phyloP scores from a whole-genome alignment of 139 green algal species.

The Yamagishiella unicocca region DNA sequence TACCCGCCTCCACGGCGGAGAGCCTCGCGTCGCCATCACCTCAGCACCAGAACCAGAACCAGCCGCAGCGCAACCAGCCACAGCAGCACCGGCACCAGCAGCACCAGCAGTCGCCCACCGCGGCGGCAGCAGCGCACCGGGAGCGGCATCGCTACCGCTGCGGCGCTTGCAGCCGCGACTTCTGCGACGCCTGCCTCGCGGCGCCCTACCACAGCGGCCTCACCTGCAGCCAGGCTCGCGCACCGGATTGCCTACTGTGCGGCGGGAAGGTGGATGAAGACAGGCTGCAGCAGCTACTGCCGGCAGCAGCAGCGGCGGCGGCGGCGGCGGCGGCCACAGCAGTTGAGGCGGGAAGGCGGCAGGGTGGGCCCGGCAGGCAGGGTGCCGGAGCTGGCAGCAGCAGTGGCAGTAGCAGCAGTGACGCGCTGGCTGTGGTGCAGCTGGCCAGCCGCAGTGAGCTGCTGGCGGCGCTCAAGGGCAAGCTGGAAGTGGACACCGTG shows the following conservation, averaged over 20 bases:
- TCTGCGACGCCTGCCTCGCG: slow-evolving; percentile 47
- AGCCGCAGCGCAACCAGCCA: not conserved
- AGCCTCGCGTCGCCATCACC: not conserved
- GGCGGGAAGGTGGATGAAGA: slow-evolving; percentile 13
- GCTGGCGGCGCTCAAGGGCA: not conserved
- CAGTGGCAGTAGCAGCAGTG: not conserved
- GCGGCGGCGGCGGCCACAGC: not conserved
- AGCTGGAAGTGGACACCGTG: slow-evolving; percentile 21
- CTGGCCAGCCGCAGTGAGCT: not conserved
- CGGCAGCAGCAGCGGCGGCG: not conserved
- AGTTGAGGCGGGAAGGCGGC: not conserved
- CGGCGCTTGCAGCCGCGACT: slow-evolving; percentile 31
- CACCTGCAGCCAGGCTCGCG: slow-evolving; percentile 26
- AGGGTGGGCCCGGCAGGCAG: not conserved
- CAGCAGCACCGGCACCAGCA: not conserved
- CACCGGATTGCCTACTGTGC: slow-evolving; percentile 45
- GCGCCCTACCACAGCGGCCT: slow-evolving; percentile 46
- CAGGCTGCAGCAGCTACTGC: slow-evolving; percentile 26
- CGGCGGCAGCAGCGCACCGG: not conserved
- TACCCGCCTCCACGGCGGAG: not conserved
- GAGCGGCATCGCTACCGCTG: slow-evolving; percentile 46
- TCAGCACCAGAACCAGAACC: not conserved
- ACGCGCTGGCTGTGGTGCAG: slow-evolving; percentile 19
- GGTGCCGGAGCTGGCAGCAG: not conserved
- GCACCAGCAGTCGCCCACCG: not conserved